Evolutionary conservation across 2,329 filamentous ascomycete species (phyloP).

Genomic region (Trichoderma citrinoviride): DNA sequence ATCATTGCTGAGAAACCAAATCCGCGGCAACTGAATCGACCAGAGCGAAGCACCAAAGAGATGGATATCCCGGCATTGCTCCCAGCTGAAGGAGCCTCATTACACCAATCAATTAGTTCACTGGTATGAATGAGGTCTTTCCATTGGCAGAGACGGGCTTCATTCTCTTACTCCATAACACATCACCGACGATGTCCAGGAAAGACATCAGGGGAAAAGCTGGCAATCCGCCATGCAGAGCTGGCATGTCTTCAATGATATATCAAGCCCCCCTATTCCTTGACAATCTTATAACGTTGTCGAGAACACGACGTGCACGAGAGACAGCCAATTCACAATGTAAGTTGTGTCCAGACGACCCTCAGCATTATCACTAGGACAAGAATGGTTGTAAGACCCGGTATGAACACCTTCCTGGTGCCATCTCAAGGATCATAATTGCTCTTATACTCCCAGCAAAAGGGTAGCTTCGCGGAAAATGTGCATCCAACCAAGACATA

Average conservation of each 20-base stretch:
- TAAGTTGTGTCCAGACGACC: neutral
- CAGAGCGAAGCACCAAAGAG: neutral
- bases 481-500: neutral
- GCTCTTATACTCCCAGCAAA: neutral
- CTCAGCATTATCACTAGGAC: neutral
- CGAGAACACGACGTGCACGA: slow-evolving; percentile 5
- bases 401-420: neutral
- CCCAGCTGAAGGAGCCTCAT: neutral
- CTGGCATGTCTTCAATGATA: slow-evolving; percentile 8
- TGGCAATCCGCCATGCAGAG: neutral
- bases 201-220: neutral
- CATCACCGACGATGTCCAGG: neutral
- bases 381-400: neutral
- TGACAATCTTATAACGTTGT: neutral
- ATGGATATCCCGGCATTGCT: neutral
- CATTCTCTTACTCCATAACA: neutral
- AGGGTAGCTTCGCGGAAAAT: neutral
- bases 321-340: neutral
- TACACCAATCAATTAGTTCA: neutral
- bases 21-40: neutral
- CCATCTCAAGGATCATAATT: neutral
- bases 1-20: neutral
- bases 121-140: neutral
- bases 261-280: neutral
- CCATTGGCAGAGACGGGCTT: neutral